Evolutionary conservation across 345 rosid genomes (phyloP).

Genomic region (Syzygium aqueum): DNA sequence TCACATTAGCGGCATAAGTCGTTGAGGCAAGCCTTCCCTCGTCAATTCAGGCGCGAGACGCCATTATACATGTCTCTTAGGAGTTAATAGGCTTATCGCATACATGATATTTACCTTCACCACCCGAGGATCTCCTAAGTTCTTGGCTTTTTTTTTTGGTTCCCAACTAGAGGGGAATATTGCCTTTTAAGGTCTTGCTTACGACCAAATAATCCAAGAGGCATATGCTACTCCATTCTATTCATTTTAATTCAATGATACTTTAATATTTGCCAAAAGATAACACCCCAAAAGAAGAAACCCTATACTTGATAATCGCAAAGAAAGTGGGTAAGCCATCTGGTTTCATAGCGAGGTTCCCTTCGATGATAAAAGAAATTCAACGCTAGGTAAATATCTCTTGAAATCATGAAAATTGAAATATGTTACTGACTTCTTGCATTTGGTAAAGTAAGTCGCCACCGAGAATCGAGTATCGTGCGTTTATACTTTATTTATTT

Average conservation of each 20-base stretch:
- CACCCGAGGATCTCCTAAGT: too few relatives aligned
- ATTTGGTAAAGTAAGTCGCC: background rate
- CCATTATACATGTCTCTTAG: too few relatives aligned
- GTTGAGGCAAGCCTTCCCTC: too few relatives aligned
- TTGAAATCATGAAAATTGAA: background rate
- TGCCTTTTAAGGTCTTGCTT: too few relatives aligned
- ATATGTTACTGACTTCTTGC: background rate
- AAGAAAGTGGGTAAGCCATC: background rate
- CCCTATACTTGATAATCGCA: background rate
- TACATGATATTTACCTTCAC: too few relatives aligned
- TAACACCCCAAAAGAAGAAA: background rate
- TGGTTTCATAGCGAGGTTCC: background rate
- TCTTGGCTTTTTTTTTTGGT: too few relatives aligned
- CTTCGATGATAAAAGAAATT: background rate
- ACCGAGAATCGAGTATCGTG: too few relatives aligned
- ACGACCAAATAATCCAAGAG: background rate
- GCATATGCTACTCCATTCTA: background rate
- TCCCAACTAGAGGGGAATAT: too few relatives aligned
- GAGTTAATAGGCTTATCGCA: too few relatives aligned
- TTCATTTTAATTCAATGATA: background rate
- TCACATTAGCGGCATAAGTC: too few relatives aligned
- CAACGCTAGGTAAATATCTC: background rate
- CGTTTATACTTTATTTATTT: too few relatives aligned
- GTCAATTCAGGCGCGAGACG: too few relatives aligned
- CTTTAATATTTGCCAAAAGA: background rate